phyloP scores from a whole-genome alignment of 495 filamentous ascomycete genomes.

The Coniosporium apollinis region DNA sequence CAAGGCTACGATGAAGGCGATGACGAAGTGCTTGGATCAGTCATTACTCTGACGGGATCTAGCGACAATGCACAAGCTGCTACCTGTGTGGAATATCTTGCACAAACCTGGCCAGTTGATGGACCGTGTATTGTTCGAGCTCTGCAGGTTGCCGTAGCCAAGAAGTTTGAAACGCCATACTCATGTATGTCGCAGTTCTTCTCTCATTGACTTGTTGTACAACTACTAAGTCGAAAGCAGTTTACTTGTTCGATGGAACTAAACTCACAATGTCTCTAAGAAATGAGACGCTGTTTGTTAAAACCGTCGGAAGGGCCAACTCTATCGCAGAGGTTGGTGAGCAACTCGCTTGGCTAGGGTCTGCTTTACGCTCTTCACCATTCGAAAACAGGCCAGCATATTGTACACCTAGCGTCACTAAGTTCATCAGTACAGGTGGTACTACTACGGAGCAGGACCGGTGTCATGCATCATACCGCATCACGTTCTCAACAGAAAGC shows the following conservation, averaged over 20 bases:
- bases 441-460: too few relatives aligned
- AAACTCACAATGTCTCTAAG: neutral
- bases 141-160: conserved; percentile 8
- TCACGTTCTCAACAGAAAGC: too few relatives aligned
- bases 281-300: neutral
- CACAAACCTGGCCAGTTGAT: conserved; percentile 21
- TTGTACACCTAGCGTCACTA: too few relatives aligned
- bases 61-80: conserved; percentile 16
- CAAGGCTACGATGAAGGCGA: conserved; percentile 12
- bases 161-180: neutral
- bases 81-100: conserved; percentile 18
- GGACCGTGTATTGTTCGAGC: conserved; percentile 13
- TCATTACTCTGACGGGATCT: conserved; percentile 20
- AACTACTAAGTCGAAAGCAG: neutral
- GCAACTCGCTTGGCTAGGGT: conserved; percentile 2
- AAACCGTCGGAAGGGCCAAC: neutral
- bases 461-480: neutral
- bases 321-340: conserved; percentile 1
- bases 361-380: conserved; percentile 6
- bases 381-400: neutral
- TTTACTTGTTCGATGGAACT: neutral
- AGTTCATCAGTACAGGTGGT: neutral
- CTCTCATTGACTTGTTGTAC: neutral
- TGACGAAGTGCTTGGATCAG: conserved; percentile 10
- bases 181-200: neutral